Conservation (phyloP, 768 basidiomycete genomes). For the Trametes sanguinea region DNA sequence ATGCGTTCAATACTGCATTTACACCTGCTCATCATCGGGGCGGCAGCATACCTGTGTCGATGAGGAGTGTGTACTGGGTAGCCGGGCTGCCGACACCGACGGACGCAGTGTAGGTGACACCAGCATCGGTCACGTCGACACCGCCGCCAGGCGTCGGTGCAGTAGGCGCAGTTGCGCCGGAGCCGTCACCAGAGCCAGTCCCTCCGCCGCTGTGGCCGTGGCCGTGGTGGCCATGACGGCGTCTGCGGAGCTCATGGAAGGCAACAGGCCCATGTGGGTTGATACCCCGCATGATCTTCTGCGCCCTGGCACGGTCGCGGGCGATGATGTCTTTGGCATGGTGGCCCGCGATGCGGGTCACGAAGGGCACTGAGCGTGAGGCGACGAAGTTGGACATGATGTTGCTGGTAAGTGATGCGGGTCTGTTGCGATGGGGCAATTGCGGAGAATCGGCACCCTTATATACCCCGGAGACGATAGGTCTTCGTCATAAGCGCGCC, state of each 20-base stretch:
- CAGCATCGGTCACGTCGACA: slow-evolving; percentile 60
- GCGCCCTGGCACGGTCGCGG: slow-evolving; percentile 54
- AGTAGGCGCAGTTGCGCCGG: slow-evolving; percentile 15
- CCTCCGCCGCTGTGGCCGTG: slow-evolving; percentile 21
- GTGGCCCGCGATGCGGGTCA: slow-evolving; percentile 41
- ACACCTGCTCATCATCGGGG: neutral
- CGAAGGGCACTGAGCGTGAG: slow-evolving; percentile 45
- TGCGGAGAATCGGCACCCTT: neutral
- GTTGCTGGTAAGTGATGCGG: neutral
- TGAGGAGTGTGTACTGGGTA: slow-evolving; percentile 52
- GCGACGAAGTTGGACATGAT: slow-evolving; percentile 40
- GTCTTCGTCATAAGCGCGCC: neutral
- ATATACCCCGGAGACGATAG: slow-evolving; percentile 10
- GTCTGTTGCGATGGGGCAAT: slow-evolving; percentile 2
- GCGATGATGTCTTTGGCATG: slow-evolving; percentile 51
- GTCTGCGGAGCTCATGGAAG: slow-evolving; percentile 33
- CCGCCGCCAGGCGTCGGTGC: slow-evolving; percentile 31
- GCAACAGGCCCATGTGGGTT: slow-evolving; percentile 55
- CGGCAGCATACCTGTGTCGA: slow-evolving; percentile 51
- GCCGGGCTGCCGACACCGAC: slow-evolving; percentile 56
- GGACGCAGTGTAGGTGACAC: slow-evolving; percentile 54
- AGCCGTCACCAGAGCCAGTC: slow-evolving; percentile 20
- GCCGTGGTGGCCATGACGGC: slow-evolving; percentile 29
- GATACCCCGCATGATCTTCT: slow-evolving; percentile 54
- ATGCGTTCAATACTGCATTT: neutral